Evolutionary conservation across 768 basidiomycete genomes (phyloP).

Genomic region (Kwoniella bestiolae): DNA sequence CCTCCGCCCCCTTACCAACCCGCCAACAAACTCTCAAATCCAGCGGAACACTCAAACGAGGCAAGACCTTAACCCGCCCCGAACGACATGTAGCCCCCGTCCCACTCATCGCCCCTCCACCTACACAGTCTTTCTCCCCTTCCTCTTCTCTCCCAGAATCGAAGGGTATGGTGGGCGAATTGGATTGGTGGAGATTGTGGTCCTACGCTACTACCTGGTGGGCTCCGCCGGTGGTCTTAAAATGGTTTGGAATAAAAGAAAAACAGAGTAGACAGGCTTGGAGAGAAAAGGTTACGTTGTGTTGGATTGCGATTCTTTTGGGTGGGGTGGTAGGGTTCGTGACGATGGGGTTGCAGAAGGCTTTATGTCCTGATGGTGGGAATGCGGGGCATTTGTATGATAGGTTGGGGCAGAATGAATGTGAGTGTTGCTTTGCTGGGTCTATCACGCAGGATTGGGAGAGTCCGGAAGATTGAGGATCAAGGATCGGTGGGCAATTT

Average conservation of each 20-base stretch:
- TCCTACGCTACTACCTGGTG: conserved; percentile 82
- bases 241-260: conserved; percentile 80
- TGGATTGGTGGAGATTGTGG: conserved; percentile 75
- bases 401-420: conserved; percentile 38
- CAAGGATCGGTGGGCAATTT: background rate
- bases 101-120: conserved; percentile 86
- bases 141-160: conserved; percentile 22
- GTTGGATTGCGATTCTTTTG: conserved; percentile 78
- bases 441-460: conserved; percentile 48
- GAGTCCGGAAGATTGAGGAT: background rate
- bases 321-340: conserved; percentile 84
- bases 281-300: conserved; percentile 95
- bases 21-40: conserved; percentile 27
- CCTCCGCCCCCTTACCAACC: conserved; percentile 40
- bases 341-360: conserved; percentile 91
- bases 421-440: conserved; percentile 32
- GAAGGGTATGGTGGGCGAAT: background rate
- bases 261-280: conserved; percentile 81
- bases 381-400: conserved; percentile 28
- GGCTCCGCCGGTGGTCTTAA: conserved; percentile 76
- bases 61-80: conserved; percentile 94
- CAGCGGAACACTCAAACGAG: conserved; percentile 60
- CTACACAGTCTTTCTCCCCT: conserved; percentile 57
- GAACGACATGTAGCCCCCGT: conserved; percentile 92
- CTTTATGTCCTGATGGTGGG: conserved; percentile 74